Base-by-base conservation (phyloP, 176 grass and related monocot genomes). In the Oryza longistaminata region DNA sequence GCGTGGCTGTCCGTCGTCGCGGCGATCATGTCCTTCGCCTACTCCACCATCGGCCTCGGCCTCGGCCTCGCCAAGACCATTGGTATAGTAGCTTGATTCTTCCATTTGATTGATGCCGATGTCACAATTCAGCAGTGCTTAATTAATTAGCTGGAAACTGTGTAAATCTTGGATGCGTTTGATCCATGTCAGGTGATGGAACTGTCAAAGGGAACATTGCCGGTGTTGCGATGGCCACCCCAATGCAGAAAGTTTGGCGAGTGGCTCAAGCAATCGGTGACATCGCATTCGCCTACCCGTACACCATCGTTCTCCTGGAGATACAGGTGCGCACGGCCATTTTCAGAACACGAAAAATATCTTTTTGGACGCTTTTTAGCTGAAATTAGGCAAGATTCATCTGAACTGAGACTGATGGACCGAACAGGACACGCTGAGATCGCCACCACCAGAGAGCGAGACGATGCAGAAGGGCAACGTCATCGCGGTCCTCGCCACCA, bases 201-300 rank as follows among this genome's bases (percentile, higher is more conserved):
- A 67, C 62, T 9, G 35, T 94, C 62, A 85, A 87, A 74, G 92
- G 89, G 5, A 60, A 15, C 77, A 71, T 87, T 64, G 73, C 45
- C 16, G 89, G 92, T 9, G 43, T 89, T 35, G 14, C 40, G 9
- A 73, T 85, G 89, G 60, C 37, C 27, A 81, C 89, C 0, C 62
- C 83, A 25, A 5, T n/a, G 42, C 83, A 91, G 87, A 94, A 94
- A 81, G 71, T 87, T 10, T 91, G 85, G 92, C 60, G 81, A 66
- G 87, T 79, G 65, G 85, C 87, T 44, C 77, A 94, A 66, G 89
- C 87, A 4, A 55, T 94, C 0, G 92, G 92, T 10, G 81, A 87
- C 87, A 89, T 94, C 42, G 92, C 92, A 1, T 94, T 91, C 66
- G 80, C 81, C 49, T 89, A 91, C 34, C 89, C 88, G 7, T 94